These are phyloP conservation scores for Fusarium nodosum DNA, from an alignment of 2,329 filamentous ascomycete genomes.

Conservation along the genomic window DNA sequence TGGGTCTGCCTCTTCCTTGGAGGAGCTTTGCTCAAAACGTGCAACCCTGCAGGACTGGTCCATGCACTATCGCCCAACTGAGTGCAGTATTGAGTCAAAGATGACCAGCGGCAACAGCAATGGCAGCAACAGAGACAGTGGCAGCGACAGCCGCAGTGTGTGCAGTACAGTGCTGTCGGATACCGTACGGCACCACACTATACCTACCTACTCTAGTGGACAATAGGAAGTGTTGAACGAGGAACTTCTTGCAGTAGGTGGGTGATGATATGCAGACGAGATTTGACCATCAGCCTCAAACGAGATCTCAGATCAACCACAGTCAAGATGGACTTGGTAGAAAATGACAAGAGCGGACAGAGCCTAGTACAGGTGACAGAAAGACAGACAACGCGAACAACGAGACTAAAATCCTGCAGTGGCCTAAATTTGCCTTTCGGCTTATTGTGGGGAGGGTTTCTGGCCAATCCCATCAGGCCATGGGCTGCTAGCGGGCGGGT, in stretches of 20 bases:
- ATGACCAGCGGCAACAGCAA: conserved; percentile 12
- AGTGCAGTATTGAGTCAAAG: conserved; percentile 32
- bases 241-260: conserved; percentile 4
- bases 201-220: neutral
- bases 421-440: conserved; percentile 21
- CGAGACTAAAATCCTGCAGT: conserved; percentile 33
- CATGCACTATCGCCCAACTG: conserved; percentile 42
- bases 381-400: conserved; percentile 30
- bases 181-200: neutral
- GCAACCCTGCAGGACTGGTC: conserved; percentile 45
- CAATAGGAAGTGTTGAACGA: conserved; percentile 1
- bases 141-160: neutral
- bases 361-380: conserved; percentile 1
- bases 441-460: conserved; percentile 13
- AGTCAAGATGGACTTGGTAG: conserved; percentile 24
- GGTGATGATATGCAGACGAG: conserved; percentile 41
- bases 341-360: conserved; percentile 44
- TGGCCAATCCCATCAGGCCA: neutral
- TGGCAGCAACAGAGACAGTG: neutral
- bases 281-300: conserved; percentile 43
- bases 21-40: conserved; percentile 44
- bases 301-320: conserved; percentile 49
- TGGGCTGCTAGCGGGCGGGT: no score
- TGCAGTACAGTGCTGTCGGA: neutral
- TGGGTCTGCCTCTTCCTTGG: conserved; percentile 32